Evolutionary conservation across 1,139 yeast species (phyloP), one percentile per base, ranked within the genome.

Genomic region (Taphrina populina): DNA sequence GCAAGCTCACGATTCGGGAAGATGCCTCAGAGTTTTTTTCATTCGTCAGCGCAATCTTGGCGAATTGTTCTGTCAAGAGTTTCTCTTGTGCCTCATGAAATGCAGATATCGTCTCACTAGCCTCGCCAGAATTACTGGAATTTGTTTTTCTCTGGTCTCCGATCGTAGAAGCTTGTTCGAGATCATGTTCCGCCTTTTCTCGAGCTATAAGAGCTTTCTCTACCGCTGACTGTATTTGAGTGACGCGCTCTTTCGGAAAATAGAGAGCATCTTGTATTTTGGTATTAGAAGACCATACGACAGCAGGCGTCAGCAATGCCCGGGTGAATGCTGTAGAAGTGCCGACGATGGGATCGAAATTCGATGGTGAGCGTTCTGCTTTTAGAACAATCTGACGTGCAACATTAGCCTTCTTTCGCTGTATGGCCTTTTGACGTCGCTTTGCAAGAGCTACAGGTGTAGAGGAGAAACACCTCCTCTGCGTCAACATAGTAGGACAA

Each of bases 1-100:
- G 83, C 71, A 87, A 77, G 64, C 80, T 79, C 61, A 88, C 74
- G 56, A 90, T 84, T 62, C 96, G 82, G 62, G 78, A 70, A 29
- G 90, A 72, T 0, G 86, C 87, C 57, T 80, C 82, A 61, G 82
- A 80, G 70, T 84, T 87, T 60, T 76, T 77, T 58, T 75, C 77
- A 63, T 41, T 54, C 11, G 33, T 27, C 13, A 17, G 52, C 30
- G 34, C 29, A 19, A 32, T 23, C 21, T 27, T 29, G 30, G 19
- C 30, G 7, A 27, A 15, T 8, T 33, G 34, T 30, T 33, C 29
- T 23, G 26, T 21, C 41, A 26, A 17, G 39, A 30, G 7, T 40
- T 43, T 27, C 27, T 36, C 45, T 11, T 44, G 36, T 15, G 49
- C 36, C 2, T 27, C 20, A 20, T 15, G 26, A 5, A 23, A 15